Percentiles rank a stretch among this genome's conserved stretches.
Evolutionary conservation across 306 rosid species (phyloP).

Genomic region (Purshia tridentata): DNA sequence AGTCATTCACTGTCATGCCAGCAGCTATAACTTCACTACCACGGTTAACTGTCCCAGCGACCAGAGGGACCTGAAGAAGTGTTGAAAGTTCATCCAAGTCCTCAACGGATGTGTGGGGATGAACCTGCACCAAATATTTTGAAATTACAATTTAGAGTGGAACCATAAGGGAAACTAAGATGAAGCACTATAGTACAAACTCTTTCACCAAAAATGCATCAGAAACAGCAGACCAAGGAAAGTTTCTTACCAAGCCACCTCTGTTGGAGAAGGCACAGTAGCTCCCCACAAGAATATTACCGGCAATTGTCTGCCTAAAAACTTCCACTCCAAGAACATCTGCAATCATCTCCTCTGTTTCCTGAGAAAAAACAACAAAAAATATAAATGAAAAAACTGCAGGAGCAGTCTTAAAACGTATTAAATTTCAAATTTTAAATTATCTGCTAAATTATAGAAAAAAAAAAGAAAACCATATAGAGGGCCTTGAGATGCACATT

Average conservation of each 20-base stretch:
- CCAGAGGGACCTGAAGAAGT: conserved; percentile 88
- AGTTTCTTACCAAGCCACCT: conserved; percentile 71
- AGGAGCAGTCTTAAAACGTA: no score
- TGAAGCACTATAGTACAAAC: no score
- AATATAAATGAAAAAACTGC: neutral
- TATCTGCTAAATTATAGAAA: neutral
- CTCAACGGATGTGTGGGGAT: conserved; percentile 82
- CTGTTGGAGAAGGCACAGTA: conserved; percentile 72
- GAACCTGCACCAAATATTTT: conserved; percentile 55
- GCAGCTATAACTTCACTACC: conserved; percentile 87
- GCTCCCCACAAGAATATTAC: conserved; percentile 80
- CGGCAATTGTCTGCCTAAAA: conserved; percentile 89
- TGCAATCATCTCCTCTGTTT: conserved; percentile 85
- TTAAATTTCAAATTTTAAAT: no score
- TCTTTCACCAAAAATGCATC: no score
- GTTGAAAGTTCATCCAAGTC: conserved; percentile 90
- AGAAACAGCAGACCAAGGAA: neutral
- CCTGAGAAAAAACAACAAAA: conserved; percentile 38
- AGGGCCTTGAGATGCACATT: neutral
- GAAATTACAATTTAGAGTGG: neutral
- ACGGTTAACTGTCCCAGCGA: conserved; percentile 78
- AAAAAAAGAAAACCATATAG: neutral
- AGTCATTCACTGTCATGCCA: conserved; percentile 78
- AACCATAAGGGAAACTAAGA: neutral
- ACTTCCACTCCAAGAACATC: conserved; percentile 93